Base-by-base conservation (phyloP, 305 asterid genomes). In the Fraxinus latifolia region DNA sequence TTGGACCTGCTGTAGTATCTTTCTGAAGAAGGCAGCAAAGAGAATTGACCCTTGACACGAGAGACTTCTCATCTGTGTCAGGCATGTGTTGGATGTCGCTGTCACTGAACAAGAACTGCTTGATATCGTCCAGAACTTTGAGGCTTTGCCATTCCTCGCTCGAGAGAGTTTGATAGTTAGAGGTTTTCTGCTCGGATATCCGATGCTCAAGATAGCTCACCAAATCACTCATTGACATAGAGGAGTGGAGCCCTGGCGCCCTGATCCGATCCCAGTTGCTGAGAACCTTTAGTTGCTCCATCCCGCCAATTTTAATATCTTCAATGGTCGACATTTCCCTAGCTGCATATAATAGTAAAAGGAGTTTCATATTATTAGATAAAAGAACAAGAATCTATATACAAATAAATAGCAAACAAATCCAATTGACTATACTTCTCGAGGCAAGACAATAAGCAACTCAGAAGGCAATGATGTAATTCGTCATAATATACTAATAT, bases 21-120 rank as follows among this genome's bases (percentile, higher is more conserved):
- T 92, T 93, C 90, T 95, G 99, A 81, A 95, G 89, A 83, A 94
- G 97, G 77, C 97, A 92, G 91, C 99, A 93, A 4, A 95, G 96
- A 33, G 99, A 95, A 82, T 94, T 89, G 77, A 95, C 98, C 85
- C 97, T 86, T 7, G 97, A 85, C 96, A 95, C 90, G 77, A 95
- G 96, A 0, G 90, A 89, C 84, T 92, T 92, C 86, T 94, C 98
- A 55, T 91, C 96, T 1, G 97, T 88, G 60, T 89, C 90, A 0
- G 92, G 87, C 77, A 84, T 74, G 82, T 86, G 82, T 42, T 90
- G 97, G 32, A 87, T 11, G 17, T 93, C 25, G 3, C 25, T 5
- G 25, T 53, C 96, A 8, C 88, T 92, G 42, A 94, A 90, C 89
- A 95, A 85, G 87, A 90, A 92, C 15, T 90, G 90, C 60, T 85